Evolutionary conservation across 179 eudicot species (phyloP).

Genomic region (Spergularia azorica): DNA sequence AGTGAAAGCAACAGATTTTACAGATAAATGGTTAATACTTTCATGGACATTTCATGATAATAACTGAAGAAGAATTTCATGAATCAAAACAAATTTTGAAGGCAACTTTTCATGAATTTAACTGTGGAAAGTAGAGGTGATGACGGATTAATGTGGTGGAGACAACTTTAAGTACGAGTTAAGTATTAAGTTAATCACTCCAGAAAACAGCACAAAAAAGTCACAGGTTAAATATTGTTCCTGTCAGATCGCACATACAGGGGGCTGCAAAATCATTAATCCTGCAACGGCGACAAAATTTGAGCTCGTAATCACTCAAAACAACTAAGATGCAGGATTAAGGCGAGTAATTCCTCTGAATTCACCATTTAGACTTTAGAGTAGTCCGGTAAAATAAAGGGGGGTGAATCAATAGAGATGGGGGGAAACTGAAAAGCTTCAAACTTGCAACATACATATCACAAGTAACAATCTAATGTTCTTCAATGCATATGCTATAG

Average conservation of each 20-base stretch:
- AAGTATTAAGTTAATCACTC: not conserved
- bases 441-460: no score
- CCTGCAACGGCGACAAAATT: not conserved
- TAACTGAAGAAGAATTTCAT: not conserved
- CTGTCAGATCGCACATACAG: not conserved
- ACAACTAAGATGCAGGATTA: no score
- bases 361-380: no score
- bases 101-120: not conserved
- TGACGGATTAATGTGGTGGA: not conserved
- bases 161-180: not conserved
- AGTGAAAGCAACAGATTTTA: no score
- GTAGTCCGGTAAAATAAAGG: no score
- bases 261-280: not conserved
- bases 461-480: no score
- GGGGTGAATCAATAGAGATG: no score
- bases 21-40: no score
- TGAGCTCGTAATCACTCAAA: not conserved
- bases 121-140: not conserved
- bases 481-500: no score
- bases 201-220: not conserved
- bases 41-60: no score
- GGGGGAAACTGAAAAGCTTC: no score
- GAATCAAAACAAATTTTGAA: not conserved
- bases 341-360: no score
- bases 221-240: not conserved